Percentiles rank a stretch among this genome's conserved stretches.
Conservation (phyloP, 176 grass and related monocot species). For the Saccharum spontaneum region DNA sequence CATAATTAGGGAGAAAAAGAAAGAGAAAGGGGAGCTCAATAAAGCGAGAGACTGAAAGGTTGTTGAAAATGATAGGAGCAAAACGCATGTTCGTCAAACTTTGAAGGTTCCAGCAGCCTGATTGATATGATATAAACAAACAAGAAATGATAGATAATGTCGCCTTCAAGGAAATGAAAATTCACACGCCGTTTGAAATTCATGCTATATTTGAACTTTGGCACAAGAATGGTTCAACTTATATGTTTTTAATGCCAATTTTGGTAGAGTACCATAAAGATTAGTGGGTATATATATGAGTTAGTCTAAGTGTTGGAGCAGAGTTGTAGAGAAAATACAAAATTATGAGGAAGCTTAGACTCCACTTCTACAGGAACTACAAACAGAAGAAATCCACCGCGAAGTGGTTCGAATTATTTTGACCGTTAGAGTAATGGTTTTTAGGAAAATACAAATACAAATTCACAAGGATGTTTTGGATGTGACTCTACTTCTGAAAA, state of each 20-base stretch:
- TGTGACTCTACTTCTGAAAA: too few relatives aligned
- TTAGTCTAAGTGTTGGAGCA: too few relatives aligned
- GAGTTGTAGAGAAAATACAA: too few relatives aligned
- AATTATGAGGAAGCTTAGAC: not conserved
- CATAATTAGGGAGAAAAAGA: not conserved
- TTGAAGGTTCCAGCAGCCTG: not conserved
- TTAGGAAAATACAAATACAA: too few relatives aligned
- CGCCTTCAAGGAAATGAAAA: not conserved
- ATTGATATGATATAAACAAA: not conserved
- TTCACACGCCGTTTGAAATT: not conserved
- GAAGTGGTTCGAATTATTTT: not conserved
- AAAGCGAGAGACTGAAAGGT: not conserved
- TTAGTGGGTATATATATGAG: too few relatives aligned
- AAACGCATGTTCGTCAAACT: slow-evolving; percentile 2
- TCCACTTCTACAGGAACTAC: too few relatives aligned
- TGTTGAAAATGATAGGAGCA: not conserved
- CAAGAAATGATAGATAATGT: not conserved
- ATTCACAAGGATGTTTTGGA: too few relatives aligned
- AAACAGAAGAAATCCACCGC: too few relatives aligned
- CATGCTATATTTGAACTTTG: not conserved
- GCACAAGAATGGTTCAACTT: not conserved
- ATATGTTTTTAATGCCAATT: not conserved
- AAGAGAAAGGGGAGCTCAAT: not conserved
- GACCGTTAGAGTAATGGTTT: not conserved
- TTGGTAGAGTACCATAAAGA: not conserved